Base-by-base conservation (phyloP, 1,284 basidiomycete genomes). In the Apiotrichum gracile region DNA sequence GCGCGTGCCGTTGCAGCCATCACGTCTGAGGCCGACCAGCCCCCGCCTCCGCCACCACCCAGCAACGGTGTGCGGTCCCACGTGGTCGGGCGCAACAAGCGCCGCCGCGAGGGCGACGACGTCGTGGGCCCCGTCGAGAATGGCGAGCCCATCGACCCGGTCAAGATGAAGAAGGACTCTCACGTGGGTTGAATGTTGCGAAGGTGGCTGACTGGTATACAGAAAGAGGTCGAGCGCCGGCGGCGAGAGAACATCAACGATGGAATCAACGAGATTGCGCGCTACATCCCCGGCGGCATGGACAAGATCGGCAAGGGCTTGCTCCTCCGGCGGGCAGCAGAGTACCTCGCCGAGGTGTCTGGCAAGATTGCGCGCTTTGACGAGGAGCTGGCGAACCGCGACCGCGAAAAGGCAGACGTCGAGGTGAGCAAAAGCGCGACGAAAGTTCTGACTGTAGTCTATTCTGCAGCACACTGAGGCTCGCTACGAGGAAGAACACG, bases 151-250 rank as follows among this genome's bases (percentile, higher is more conserved):
- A 57, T 63, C 17, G 65, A 65, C 49, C 61, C 61, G 3, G 60
- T 60, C 31, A 61, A 64, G 54, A 58, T 63, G 49, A 72, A 70
- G 62, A 73, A 70, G 60, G 70, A 74, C 47, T 64, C 56, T 37
- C 70, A 74, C 58, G 72, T 72, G 58, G 57, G 69, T 72, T 1
- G 4, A 19, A 29, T 7, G 17, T 12, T 27, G 17, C 7, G 26
- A 8, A 38, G 25, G 26, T 21, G 13, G 26, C 19, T 33, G 17
- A n/a, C 37, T 45, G 42, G 39, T 14, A 6, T 19, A 42, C 68
- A 94, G 90, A 96, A 96, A 87, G 93, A 97, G 76, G 93, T 97
- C 13, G 93, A 97, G 75, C 87, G 92, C 54, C 83, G 91, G 41
- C 85, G 93, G 47, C 81, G 93, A 52, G 88, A 91, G 19, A 92